Base-by-base conservation (phyloP, 176 grass and related monocot genomes). In the Typha latifolia region DNA sequence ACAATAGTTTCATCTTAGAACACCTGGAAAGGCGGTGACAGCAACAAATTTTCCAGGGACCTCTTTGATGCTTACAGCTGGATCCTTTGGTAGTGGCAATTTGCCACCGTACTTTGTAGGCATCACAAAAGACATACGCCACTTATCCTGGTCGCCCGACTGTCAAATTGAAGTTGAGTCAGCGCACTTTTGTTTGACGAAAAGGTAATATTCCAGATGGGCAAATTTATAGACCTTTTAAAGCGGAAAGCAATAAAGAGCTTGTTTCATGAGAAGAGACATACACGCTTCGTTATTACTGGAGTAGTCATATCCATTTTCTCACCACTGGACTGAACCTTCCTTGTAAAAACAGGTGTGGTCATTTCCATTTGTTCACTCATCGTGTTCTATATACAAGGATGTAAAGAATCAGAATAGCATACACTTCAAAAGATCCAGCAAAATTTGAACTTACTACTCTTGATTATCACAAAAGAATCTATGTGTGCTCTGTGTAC, bases 51-150 rank as follows among this genome's bases (percentile, higher is more conserved):
- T 97, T 66, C 51, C 48, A 14, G 85, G 83, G 50, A 89, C 78
- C 75, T 96, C 93, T 66, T 89, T 89, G 61, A 91, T 86, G 16
- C 19, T 82, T 32, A 96, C 85, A 73, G 88, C 78, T 72, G 81
- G 62, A 74, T 96, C 93, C 67, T 89, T 84, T 50, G 93, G 88
- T 22, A 75, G 29, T 47, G 93, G 93, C 78, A 91, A 75, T 64
- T 96, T 69, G 14, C 78, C 77, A 67, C 88, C 85, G 62, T 96
- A 96, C 65, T 91, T 91, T 10, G 85, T 75, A 66, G 93, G 93
- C 88, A 96, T 63, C 68, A 96, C 88, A 84, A 96, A 96, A 15
- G 93, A 96, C 93, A 96, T 96, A 75, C 66, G 82, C 93, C 88
- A 91, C 72, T 84, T 80, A 62, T 82, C 61, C 34, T 63, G 62